Base-by-base conservation (phyloP, 1,284 basidiomycete species). In the Phylloboletellus chloephorus region DNA sequence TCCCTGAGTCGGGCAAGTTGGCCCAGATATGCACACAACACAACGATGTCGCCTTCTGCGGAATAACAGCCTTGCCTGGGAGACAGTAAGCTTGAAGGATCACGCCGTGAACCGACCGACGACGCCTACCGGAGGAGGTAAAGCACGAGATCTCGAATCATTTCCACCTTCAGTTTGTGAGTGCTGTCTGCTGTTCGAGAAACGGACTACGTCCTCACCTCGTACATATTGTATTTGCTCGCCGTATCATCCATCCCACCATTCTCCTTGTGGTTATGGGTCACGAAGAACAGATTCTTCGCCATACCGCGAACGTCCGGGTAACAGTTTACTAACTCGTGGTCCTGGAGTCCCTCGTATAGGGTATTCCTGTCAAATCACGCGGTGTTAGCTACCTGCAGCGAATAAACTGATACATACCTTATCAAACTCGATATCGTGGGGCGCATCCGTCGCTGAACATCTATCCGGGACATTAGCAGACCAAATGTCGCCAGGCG, bases 21-120 rank as follows among this genome's bases (percentile, higher is more conserved):
- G 0, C 85, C 82, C 3, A 86, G 72, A 53, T 88, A 88, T 0
- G 82, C 82, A 50, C 81, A 84, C 8, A 88, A 61, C 7, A 88
- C 78, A 7, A 80, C 82, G 25, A 88, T 84, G 47, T 85, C 79
- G 2, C 82, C 82, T 24, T 78, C 72, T 7, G 67, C 54, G 1
- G 69, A 71, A 50, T 80, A 81, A 29, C 64, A 67, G 0, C 78
- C 76, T 61, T 81, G 78, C 29, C 74, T 79, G 33, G 2, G 1
- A 6, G 24, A 49, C 11, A 9, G 4, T 52, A 10, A 44, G n/a
- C 21, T 6, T 12, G 10, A 33, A 19, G 17, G 32, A 36, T 25
- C 7, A 13, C 13, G 4, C 30, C 6, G 12, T 3, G n/a, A 16
- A 7, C 4, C 17, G 17, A 30, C 20, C 3, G 1, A 16, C 43